Base-by-base conservation (phyloP, 192 early-diverging fungal genomes). In the Funneliformis geosporum region DNA sequence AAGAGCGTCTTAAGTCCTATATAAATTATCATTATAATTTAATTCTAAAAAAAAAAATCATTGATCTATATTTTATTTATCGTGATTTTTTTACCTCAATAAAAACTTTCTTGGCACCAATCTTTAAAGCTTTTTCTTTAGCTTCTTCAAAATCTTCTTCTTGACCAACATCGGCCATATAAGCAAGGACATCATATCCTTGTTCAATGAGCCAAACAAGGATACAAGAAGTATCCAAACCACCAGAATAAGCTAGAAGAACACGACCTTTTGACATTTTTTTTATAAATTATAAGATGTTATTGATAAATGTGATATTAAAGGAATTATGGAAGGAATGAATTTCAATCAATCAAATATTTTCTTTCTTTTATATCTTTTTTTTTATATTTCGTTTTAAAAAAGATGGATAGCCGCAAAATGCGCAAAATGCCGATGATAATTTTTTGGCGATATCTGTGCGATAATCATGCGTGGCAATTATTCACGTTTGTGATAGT, bases 211-310 rank as follows among this genome's bases (percentile, higher is more conserved):
- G 90, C 97, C 97, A 99, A 14, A 91, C 98, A 67, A 99, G 93
- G 83, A 99, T 99, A 88, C 97, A 98, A 76, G 98, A 99, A 65
- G 98, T 99, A 85, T 99, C 98, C 69, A 99, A 92, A 75, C 97
- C 98, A 80, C 98, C 98, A 72, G 96, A 96, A 88, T 98, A 98
- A 76, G 97, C 97, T 42, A 98, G 91, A 75, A 95, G 88, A 73
- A 98, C 97, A 62, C 93, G 91, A 76, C 92, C 94, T 87, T 96
- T 95, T 85, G 89, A 84, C 76, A 89, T 87, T 76, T 82, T 80
- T 80, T 25, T 73, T 43, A 38, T 28, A 66, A 6, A 21, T 65
- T 65, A 3, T 65, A 7, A 28, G 25, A 33, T 12, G 12, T 66
- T 66, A 66, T 11, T 65, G 21, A 65, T 21, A 50, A 50, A 16